Evolutionary conservation across 805 yeast genomes (phyloP), one percentile per base, ranked within the genome.

Genomic region (Vanderwaltozyma yarrowii): DNA sequence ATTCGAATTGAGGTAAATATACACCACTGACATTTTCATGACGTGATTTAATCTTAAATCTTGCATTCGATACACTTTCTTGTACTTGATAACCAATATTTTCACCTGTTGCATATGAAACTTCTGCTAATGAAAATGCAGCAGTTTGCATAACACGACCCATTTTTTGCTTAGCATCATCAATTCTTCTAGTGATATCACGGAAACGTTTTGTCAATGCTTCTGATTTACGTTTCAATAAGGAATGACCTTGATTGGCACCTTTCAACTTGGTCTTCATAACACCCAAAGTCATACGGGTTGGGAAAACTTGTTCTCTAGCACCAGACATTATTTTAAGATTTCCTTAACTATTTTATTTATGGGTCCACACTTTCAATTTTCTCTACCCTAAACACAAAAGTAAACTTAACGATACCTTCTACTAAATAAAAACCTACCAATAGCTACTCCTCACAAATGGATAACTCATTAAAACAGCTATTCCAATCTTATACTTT

Each of bases 61-160:
- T 73, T 10, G 97, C 96, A 45, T 75, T 74, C 52, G 82, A 85
- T 31, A 87, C 96, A 36, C 87, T 77, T 64, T 89, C 97, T 64
- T 86, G 95, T 28, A 92, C 95, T 63, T 92, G 96, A 61, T 86
- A 89, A 18, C 87, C 85, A 50, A 89, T 86, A 64, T 86, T 86
- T 54, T 87, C 96, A 42, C 97, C 97, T 2, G 96, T 89, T 19
- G 98, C 98, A 57, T 92, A 92, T 33, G 92, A 80, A 33, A 89
- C 97, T 61, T 89, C 98, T 3, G 97, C 97, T 51, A 89, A 71
- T 7, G 97, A 88, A 61, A 89, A 89, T 1, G 97, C 94, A 2
- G 98, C 98, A 0, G 94, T 83, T 60, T 92, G 97, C 97, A 89
- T 89, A 32, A 89, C 95, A 47, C 89, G 73, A 36, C 97, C 98